Base-by-base conservation (phyloP, 2,329 filamentous ascomycete species). In the Ophiostoma quercus region DNA sequence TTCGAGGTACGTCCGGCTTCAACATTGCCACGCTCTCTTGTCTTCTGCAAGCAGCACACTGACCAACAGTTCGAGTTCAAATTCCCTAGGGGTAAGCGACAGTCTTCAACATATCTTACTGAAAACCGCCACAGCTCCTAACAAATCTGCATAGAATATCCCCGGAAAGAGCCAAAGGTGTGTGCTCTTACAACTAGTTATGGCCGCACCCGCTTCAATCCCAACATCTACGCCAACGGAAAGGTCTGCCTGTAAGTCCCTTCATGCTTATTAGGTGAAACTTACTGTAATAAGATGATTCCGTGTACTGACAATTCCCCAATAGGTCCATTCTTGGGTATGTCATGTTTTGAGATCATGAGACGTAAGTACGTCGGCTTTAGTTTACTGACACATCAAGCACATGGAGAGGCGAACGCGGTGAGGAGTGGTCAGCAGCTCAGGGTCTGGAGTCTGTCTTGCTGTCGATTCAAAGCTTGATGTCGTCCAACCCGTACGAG, bases 381-480 rank as follows among this genome's bases (percentile, higher is more conserved):
- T 9, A 25, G 34, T 5, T 34, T 34, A 22, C 66, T 67, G 34
- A 67, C 25, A 67, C 14, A 14, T 22, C 0, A 16, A 96, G 94
- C 71, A 99, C 95, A 77, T 99, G 95, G 95, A 87, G 91, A 67
- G 94, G 94, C 37, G 90, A 97, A 76, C 85, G 88, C 19, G 92
- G 94, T 69, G 95, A 98, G 79, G 89, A 97, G 78, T 99, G 95
- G 95, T 97, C 94, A 19, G 93, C 94, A 19, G 95, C 94, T 0
- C 95, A 98, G 78, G 94, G 95, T 7, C 83, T 99, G 0, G 95
- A 98, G 78, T 98, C 94, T 0, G 92, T 98, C 67, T 80, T 99
- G 66, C 87, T 98, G 68, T 98, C 94, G 5, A 97, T 99, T 70
- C 95, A 99, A 79, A 97, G 94, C 78, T 83, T 99, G 63, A 94